Base-by-base conservation (phyloP, 768 basidiomycete genomes). In the Xanthoconium purpureum region DNA sequence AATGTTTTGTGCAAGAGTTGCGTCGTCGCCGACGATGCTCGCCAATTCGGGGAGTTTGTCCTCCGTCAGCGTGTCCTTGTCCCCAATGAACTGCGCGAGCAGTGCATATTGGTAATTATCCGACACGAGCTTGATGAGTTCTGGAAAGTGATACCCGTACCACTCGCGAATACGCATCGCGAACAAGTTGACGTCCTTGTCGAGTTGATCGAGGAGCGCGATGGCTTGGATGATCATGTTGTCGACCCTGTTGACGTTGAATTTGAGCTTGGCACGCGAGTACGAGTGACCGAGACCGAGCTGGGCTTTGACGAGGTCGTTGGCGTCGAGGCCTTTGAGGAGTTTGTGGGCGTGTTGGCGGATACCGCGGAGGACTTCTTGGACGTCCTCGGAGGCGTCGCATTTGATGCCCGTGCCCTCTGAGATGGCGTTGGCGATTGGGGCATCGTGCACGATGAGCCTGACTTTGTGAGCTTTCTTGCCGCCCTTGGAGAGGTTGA, bases 221-320 rank as follows among this genome's bases (percentile, higher is more conserved):
- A 98, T 98, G 57, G 96, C 96, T 75, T 98, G 96, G 65, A 98
- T 98, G 75, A 98, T 98, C 96, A 98, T 98, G 80, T 98, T 97
- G 76, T 97, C 94, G 54, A 91, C 84, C 50, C 92, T 82, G 79
- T 95, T 95, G 52, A 94, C 92, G 74, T 94, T 95, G 83, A 94
- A 98, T 77, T 98, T 98, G 60, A 98, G 88, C 72, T 98, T 98
- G 39, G 95, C 89, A 60, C 96, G 88, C 24, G 94, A 97, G 78
- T 96, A 98, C 5, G 94, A 93, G 80, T 98, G 96, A 30, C 96
- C 96, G 47, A 98, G 81, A 68, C 96, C 96, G 63, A 98, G 89
- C 67, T 98, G 96, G 17, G 96, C 92, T 67, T 95, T 91, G 57
- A 80, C 83, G 63, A 97, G 80, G 80, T 98, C 96, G 64, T 86